These are phyloP conservation scores for Phytophthora vignae DNA, from an alignment of 352 stramenopile species.

Conservation along the genomic window DNA sequence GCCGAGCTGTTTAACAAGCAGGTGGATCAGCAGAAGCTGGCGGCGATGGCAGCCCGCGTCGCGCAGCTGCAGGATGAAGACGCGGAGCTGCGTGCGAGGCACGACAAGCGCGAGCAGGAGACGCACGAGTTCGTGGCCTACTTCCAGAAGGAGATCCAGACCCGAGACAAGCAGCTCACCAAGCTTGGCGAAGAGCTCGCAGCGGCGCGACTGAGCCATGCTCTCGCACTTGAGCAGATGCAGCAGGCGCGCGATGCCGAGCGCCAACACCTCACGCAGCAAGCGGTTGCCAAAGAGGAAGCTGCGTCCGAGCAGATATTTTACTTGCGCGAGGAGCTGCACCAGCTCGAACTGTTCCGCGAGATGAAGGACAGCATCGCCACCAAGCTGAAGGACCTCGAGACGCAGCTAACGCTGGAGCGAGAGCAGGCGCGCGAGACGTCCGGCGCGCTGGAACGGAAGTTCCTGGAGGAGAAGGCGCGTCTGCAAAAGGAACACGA, in stretches of 20 bases:
- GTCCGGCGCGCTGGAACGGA: constrained; percentile 80
- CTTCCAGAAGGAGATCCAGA: constrained; percentile 94
- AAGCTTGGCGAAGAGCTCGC: constrained; percentile 88
- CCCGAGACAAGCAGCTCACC: constrained; percentile 74
- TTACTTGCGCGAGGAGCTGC: constrained; percentile 71
- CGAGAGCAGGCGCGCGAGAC: constrained; percentile 61
- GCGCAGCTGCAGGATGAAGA: constrained; percentile 81
- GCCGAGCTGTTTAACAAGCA: constrained; percentile 74
- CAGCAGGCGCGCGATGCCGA: constrained; percentile 56
- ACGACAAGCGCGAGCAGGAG: constrained; percentile 92
- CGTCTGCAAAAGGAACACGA: constrained; percentile 87
- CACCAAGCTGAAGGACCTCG: constrained; percentile 63
- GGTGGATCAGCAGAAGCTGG: constrained; percentile 70
- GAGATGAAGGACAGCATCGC: constrained; percentile 76
- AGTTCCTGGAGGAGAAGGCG: constrained; percentile 90
- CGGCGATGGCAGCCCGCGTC: constrained; percentile 67
- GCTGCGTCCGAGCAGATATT: constrained; percentile 63
- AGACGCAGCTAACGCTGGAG: constrained; percentile 67
- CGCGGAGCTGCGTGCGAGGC: constrained; percentile 72
- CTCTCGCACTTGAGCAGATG: constrained; percentile 64
- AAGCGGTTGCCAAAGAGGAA: constrained; percentile 58
- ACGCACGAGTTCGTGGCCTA: constrained; percentile 96
- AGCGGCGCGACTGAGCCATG: constrained; percentile 61
- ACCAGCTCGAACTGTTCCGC: constrained; percentile 70
- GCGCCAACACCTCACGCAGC: constrained; percentile 55